These are phyloP conservation scores for Xenoacremonium recifei DNA, from an alignment of 2,329 filamentous ascomycete species.

Conservation along the genomic window DNA sequence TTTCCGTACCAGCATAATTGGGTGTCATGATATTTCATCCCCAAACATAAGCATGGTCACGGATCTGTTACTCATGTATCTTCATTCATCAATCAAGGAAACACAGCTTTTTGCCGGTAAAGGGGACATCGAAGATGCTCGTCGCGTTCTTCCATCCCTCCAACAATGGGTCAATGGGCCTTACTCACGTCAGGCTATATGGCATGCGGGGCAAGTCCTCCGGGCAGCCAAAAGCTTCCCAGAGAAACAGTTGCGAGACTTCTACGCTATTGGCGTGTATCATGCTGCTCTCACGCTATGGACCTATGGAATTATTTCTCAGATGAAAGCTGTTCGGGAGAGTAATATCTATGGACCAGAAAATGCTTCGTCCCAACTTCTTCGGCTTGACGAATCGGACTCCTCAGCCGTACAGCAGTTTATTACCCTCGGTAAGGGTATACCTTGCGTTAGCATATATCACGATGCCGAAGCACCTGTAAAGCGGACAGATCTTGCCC, in stretches of 20 bases:
- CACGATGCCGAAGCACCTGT: slow-evolving; percentile 5
- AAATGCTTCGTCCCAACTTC: neutral
- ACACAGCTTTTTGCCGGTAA: slow-evolving; percentile 14
- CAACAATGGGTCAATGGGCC: slow-evolving; percentile 8
- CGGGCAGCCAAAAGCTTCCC: slow-evolving; percentile 9
- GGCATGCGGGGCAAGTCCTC: slow-evolving; percentile 13
- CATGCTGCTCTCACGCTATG: slow-evolving; percentile 11
- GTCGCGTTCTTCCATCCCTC: slow-evolving; percentile 8
- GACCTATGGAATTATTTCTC: slow-evolving; percentile 13
- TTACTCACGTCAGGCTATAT: slow-evolving; percentile 11
- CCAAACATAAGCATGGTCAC: slow-evolving; percentile 1
- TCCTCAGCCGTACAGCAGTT: slow-evolving; percentile 11
- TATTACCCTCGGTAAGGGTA: slow-evolving; percentile 8
- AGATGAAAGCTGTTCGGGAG: slow-evolving; percentile 1
- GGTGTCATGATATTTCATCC: slow-evolving; percentile 3
- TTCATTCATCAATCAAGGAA: slow-evolving; percentile 13
- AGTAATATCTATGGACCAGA: neutral
- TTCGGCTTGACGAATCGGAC: slow-evolving; percentile 12
- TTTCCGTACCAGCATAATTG: slow-evolving; percentile 10
- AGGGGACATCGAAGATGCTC: slow-evolving; percentile 12
- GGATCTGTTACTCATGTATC: slow-evolving; percentile 12
- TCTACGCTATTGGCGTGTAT: slow-evolving; percentile 13
- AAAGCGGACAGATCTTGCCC: slow-evolving; percentile 3
- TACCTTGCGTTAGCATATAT: too few species aligned
- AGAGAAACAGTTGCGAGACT: slow-evolving; percentile 6